phyloP scores from a whole-genome alignment of 176 grass and related monocot species.

The Aegilops sharonensis region DNA sequence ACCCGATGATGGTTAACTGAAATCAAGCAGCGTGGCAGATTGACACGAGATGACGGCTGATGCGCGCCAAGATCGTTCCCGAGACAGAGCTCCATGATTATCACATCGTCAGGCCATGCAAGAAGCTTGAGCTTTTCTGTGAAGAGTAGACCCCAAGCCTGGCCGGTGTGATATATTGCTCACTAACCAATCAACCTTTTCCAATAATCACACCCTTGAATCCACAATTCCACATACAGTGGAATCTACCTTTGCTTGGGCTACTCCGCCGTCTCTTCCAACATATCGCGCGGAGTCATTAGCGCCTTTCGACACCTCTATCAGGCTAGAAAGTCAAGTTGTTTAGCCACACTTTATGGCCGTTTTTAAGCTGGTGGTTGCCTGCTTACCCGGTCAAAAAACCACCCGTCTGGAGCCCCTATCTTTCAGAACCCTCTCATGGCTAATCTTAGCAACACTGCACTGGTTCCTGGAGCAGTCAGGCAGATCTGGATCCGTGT shows the following conservation, averaged over 20 bases:
- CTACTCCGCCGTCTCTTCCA: conserved; percentile 4
- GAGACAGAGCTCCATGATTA: conserved; percentile 4
- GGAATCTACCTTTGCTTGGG: conserved; percentile 17
- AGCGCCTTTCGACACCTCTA: conserved; percentile 1
- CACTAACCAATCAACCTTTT: conserved; percentile 38
- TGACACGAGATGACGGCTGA: not conserved
- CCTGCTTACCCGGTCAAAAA: conserved; percentile 23
- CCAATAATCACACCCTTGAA: conserved; percentile 34
- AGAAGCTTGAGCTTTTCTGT: conserved; percentile 1
- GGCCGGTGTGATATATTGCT: conserved; percentile 28
- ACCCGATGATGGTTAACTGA: not conserved
- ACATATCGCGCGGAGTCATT: not conserved
- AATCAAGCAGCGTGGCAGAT: not conserved
- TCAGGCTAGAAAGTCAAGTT: conserved; percentile 28
- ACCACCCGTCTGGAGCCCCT: not conserved
- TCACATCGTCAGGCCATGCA: conserved; percentile 25
- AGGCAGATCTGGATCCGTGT: conserved; percentile 39
- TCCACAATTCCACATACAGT: not conserved
- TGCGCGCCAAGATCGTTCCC: not conserved
- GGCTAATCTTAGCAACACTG: conserved; percentile 31
- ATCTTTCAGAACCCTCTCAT: not conserved
- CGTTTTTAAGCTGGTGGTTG: conserved; percentile 26
- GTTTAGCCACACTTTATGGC: conserved; percentile 31
- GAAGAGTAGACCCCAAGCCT: conserved; percentile 37
- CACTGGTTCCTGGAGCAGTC: not conserved